Evolutionary conservation across 2,329 filamentous ascomycete species (phyloP).

Genomic region (Epichloe sibirici): DNA sequence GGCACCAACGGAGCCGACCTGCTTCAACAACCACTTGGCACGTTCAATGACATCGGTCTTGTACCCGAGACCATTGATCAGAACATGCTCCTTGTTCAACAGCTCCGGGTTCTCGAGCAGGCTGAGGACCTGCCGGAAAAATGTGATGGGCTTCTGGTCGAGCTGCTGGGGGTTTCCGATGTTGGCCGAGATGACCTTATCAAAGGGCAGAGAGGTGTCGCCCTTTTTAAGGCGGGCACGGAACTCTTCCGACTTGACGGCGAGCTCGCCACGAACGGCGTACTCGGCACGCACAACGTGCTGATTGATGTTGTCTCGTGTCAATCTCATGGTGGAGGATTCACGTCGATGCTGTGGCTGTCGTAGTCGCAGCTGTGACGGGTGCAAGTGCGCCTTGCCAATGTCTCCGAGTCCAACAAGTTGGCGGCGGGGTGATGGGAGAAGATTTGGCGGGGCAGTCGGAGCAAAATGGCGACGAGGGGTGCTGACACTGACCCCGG

Average conservation of each 20-base stretch:
- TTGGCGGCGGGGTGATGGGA: conserved; percentile 2
- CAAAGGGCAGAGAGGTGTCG: conserved; percentile 58
- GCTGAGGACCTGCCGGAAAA: conserved; percentile 94
- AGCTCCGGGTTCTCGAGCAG: conserved; percentile 81
- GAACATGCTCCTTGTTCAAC: conserved; percentile 69
- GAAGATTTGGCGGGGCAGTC: conserved; percentile 7
- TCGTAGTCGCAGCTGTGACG: conserved; percentile 10
- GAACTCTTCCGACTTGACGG: conserved; percentile 86
- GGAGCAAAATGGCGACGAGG: conserved; percentile 2
- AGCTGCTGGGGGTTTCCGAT: conserved; percentile 98
- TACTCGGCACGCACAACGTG: conserved; percentile 82
- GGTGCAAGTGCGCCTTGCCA: neutral
- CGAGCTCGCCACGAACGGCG: conserved; percentile 90
- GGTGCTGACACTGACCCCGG: neutral
- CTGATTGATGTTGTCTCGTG: conserved; percentile 81
- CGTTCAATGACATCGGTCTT: conserved; percentile 79
- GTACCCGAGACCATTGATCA: conserved; percentile 68
- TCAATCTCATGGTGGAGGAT: conserved; percentile 40
- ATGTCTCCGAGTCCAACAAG: neutral
- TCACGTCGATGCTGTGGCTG: conserved; percentile 17
- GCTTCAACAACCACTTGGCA: conserved; percentile 66
- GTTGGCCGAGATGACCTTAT: conserved; percentile 89
- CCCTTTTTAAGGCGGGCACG: conserved; percentile 57
- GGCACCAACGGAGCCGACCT: conserved; percentile 83
- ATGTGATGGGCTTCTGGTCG: conserved; percentile 97